Base-by-base conservation (phyloP, 495 filamentous ascomycete genomes). In the Neurospora hispaniola region DNA sequence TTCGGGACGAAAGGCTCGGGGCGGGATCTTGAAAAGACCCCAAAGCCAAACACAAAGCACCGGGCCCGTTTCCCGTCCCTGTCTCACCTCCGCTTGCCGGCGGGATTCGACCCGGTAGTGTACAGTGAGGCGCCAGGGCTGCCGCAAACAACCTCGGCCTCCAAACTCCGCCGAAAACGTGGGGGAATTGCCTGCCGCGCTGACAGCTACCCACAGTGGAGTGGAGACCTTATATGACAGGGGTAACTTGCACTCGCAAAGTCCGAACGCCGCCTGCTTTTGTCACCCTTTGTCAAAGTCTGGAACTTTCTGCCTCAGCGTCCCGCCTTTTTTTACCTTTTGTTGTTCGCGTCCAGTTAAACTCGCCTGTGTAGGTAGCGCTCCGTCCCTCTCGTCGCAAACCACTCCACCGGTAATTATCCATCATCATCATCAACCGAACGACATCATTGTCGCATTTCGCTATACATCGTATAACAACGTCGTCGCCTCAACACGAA, bases 281-380 rank as follows among this genome's bases (percentile, higher is more conserved):
- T 54, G 20, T 54, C 27, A 31, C 20, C 23, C 23, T 66, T 35
- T 66, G 54, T 66, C 54, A 66, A 38, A 38, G 54, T 35, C 27
- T 66, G 54, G 54, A 66, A 66, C 54, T 66, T 66, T 54, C 70
- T 69, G 42, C 42, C 75, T 42, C 38, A 70, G 35, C 18, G n/a
- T 20, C 20, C 75, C 75, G 75, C 75, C 73, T 74, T 74, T 74
- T 72, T 72, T 74, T 54, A 18, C 16, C 44, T 31, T 59, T 59
- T 14, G 54, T 5, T 66, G 54, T 39, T 66, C 54, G 54, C 54
- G 54, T 35, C 14, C 54, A 66, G 54, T 66, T 27, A 18, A 62
- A 35, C 48, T 35, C 46, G 20, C 46, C n/a, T 59, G 8, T 66
- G 35, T 31, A 31, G 27, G 5, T 6, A 38, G 35, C 35, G 35